Conservation (phyloP, 139 green algal genomes). For the Limnomonas spitsbergensis region DNA sequence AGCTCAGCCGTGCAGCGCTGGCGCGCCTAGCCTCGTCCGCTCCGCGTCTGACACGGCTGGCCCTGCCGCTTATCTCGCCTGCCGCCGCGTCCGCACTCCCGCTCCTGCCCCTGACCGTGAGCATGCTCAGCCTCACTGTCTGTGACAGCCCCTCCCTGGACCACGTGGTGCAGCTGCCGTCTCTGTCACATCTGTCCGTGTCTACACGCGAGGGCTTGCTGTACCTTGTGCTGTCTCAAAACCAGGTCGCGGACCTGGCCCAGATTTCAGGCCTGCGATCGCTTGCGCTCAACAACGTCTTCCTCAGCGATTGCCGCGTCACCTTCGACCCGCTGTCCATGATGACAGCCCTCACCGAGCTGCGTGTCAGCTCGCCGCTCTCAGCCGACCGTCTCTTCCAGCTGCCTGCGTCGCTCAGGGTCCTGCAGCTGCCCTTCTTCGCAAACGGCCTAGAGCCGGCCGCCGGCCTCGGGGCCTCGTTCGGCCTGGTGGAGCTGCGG, state of each 20-base stretch:
- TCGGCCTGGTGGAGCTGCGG: neutral
- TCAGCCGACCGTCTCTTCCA: neutral
- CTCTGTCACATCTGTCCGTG: neutral
- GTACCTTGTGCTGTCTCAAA: slow-evolving; percentile 4
- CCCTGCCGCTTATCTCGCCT: neutral
- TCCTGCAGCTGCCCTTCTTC: slow-evolving; percentile 13
- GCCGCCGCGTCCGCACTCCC: neutral
- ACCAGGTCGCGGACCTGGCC: slow-evolving; percentile 2
- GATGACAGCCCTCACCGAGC: neutral
- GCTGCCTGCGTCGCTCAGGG: neutral
- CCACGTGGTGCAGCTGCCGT: neutral
- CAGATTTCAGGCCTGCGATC: neutral
- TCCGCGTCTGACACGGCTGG: neutral
- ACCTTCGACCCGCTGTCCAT: neutral
- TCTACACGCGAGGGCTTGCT: slow-evolving; percentile 10
- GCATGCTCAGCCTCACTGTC: neutral
- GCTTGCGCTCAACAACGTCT: slow-evolving; percentile 5
- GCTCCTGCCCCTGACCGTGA: neutral
- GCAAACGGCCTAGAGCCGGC: neutral
- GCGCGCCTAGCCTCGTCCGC: neutral
- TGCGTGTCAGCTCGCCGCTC: slow-evolving; percentile 1
- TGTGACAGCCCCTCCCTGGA: slow-evolving; percentile 7
- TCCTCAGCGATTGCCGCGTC: slow-evolving; percentile 1
- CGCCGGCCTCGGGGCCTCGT: neutral
- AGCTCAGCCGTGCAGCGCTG: neutral